A percentile compares a stretch with the other conserved stretches of the same genome.
These are phyloP conservation scores for Pyrenochaeta sp. DNA, from an alignment of 2,329 filamentous ascomycete genomes.

Conservation along the genomic window DNA sequence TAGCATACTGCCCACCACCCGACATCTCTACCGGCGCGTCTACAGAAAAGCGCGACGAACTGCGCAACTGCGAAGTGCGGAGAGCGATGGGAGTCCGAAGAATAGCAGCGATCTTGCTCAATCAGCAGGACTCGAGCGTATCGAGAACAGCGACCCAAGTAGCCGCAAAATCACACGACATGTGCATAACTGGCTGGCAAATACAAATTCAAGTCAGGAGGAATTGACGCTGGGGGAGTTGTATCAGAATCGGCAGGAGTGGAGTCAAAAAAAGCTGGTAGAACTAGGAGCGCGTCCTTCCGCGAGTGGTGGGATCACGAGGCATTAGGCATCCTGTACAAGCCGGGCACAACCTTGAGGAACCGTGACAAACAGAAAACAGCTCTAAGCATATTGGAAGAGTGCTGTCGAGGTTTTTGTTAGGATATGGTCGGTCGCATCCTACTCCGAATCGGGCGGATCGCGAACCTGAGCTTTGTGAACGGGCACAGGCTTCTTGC, in stretches of 20 bases:
- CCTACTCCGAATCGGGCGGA: neutral
- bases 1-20: constrained; percentile 4
- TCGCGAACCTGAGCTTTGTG: neutral
- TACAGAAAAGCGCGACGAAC: neutral
- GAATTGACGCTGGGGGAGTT: constrained; percentile 3
- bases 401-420: neutral
- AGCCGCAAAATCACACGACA: neutral
- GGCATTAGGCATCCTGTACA: neutral
- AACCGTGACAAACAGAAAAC: neutral
- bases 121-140: neutral
- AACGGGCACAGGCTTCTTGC: neutral
- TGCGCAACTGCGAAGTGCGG: constrained; percentile 1
- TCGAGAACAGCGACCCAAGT: neutral
- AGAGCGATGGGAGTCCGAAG: neutral
- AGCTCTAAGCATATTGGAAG: neutral
- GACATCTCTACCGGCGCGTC: constrained; percentile 3
- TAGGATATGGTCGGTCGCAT: neutral
- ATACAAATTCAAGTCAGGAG: constrained; percentile 10
- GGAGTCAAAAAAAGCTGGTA: neutral
- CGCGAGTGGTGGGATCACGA: neutral
- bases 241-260: neutral
- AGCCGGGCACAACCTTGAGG: neutral
- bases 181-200: constrained; percentile 1
- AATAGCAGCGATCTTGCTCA: neutral
- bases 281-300: neutral